These are phyloP conservation scores for Zopfia rhizophila DNA, from an alignment of 2,329 filamentous ascomycete species.

Conservation along the genomic window DNA sequence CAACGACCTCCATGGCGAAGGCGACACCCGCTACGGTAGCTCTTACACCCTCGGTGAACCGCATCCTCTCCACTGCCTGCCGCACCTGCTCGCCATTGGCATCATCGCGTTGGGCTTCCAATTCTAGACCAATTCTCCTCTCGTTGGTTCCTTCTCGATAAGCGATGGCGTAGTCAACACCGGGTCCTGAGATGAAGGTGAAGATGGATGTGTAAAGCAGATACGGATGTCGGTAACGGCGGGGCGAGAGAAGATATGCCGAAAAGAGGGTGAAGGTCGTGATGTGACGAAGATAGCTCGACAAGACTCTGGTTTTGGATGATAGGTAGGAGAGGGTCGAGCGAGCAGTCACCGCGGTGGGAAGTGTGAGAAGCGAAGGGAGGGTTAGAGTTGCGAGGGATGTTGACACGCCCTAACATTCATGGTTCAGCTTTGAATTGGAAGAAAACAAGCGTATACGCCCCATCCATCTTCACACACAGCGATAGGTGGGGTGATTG, in stretches of 20 bases:
- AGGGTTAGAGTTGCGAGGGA: slow-evolving; percentile 81
- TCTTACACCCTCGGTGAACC: slow-evolving; percentile 55
- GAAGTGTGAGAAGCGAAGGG: slow-evolving; percentile 82
- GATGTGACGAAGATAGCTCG: slow-evolving; percentile 73
- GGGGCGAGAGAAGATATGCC: slow-evolving; percentile 80
- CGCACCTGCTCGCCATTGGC: slow-evolving; percentile 63
- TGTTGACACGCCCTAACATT: slow-evolving; percentile 82
- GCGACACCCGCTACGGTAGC: slow-evolving; percentile 54
- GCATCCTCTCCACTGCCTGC: slow-evolving; percentile 55
- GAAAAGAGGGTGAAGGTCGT: slow-evolving; percentile 78
- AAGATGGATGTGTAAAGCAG: slow-evolving; percentile 85
- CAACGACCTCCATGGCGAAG: slow-evolving; percentile 59
- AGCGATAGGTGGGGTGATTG: not conserved
- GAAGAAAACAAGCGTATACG: slow-evolving; percentile 13
- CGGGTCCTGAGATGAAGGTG: slow-evolving; percentile 60
- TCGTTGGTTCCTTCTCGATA: slow-evolving; percentile 34
- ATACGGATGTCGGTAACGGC: slow-evolving; percentile 83
- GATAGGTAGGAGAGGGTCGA: slow-evolving; percentile 67
- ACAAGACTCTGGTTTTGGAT: slow-evolving; percentile 61
- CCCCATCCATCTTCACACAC: not conserved
- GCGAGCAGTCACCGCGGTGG: slow-evolving; percentile 79
- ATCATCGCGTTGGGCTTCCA: slow-evolving; percentile 51
- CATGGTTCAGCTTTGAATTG: slow-evolving; percentile 10
- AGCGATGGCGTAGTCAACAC: slow-evolving; percentile 49
- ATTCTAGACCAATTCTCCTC: slow-evolving; percentile 34